Conservation (phyloP, 306 rosid species). For the Malus orientalis region DNA sequence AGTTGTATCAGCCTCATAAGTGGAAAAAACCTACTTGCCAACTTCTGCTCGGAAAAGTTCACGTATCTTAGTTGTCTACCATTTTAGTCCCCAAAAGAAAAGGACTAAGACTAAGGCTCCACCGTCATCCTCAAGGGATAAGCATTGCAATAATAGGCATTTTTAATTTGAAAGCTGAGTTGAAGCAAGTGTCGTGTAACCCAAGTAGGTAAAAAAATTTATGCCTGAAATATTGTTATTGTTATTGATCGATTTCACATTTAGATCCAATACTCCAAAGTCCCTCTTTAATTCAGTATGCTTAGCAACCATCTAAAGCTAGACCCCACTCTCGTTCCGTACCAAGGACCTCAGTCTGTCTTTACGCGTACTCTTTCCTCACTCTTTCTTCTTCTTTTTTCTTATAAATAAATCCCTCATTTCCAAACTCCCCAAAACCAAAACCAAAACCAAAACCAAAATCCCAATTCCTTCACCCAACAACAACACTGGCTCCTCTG, state of each 20-base stretch:
- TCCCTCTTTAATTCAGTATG: neutral
- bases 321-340: conserved; percentile 46
- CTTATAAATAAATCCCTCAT: neutral
- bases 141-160: neutral
- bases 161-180: neutral
- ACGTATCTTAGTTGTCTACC: neutral
- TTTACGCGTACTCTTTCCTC: conserved; percentile 18
- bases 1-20: neutral
- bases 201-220: neutral
- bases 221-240: neutral
- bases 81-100: neutral
- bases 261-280: neutral
- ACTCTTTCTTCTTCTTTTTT: neutral
- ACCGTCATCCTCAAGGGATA: neutral
- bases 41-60: neutral
- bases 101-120: neutral
- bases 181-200: neutral
- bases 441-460: neutral
- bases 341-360: conserved; percentile 31
- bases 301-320: neutral
- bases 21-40: neutral
- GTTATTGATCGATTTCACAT: neutral
- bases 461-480: neutral
- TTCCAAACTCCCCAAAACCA: neutral
- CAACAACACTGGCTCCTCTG: neutral